Percentiles rank a stretch among this genome's conserved stretches.
These are phyloP conservation scores for Pedinophyceae sp. DNA, from an alignment of 139 green algal species.

Conservation along the genomic window DNA sequence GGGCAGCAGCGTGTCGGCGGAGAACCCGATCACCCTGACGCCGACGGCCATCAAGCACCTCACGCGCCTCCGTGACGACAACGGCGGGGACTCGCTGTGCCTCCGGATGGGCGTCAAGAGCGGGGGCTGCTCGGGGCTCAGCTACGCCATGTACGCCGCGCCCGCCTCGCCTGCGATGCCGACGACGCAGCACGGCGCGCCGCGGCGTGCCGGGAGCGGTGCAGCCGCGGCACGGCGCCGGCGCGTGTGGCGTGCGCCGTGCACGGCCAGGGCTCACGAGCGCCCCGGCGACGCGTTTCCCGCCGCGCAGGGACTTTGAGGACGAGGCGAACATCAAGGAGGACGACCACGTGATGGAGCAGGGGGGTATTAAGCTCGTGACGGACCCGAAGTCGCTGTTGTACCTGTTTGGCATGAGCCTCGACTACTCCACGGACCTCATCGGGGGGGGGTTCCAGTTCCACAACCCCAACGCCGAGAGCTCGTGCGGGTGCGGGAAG, in stretches of 20 bases:
- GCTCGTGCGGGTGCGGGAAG: slow-evolving; percentile 73
- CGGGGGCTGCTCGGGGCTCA: slow-evolving; percentile 57
- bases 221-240: too few relatives aligned
- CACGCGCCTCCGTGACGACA: slow-evolving; percentile 18
- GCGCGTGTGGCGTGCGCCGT: too few relatives aligned
- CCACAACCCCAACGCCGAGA: slow-evolving; percentile 68
- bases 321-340: slow-evolving; percentile 32
- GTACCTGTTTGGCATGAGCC: slow-evolving; percentile 82
- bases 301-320: slow-evolving; percentile 86
- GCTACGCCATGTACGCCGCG: slow-evolving; percentile 74
- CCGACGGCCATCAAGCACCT: slow-evolving; percentile 61
- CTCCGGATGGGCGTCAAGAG: slow-evolving; percentile 52
- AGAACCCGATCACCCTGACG: too few relatives aligned
- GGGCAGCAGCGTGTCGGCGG: too few relatives aligned
- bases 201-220: too few relatives aligned
- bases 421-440: slow-evolving; percentile 71
- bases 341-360: slow-evolving; percentile 23
- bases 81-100: slow-evolving; percentile 26
- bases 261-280: too few relatives aligned
- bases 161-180: too few relatives aligned
- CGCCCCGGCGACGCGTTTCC: too few relatives aligned
- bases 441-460: slow-evolving; percentile 73
- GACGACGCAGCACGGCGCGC: too few relatives aligned
- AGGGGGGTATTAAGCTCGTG: slow-evolving; percentile 39
- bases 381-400: slow-evolving; percentile 78